Percentiles rank a stretch among this genome's conserved stretches.
Evolutionary conservation across 1,284 basidiomycete species (phyloP).

Genomic region (Sanguinoderma infundibulare): DNA sequence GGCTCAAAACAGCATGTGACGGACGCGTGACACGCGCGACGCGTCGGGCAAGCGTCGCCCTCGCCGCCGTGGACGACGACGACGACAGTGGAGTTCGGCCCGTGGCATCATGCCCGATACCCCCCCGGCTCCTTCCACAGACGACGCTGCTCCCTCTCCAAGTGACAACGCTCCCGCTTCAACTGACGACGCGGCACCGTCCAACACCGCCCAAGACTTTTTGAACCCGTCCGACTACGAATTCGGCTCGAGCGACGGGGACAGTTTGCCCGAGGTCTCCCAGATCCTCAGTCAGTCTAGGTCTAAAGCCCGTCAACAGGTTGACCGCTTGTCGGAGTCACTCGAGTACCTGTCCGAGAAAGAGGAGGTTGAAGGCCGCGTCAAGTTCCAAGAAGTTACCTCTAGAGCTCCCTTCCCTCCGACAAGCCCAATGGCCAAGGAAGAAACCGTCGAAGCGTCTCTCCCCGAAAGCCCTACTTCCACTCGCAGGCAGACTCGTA

Average conservation of each 20-base stretch:
- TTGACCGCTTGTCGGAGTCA: background rate
- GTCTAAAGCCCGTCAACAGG: background rate
- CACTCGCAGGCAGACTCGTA: background rate
- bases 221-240: background rate
- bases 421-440: background rate
- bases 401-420: background rate
- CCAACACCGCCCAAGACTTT: background rate
- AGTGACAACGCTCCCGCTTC: background rate
- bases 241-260: conserved; percentile 1
- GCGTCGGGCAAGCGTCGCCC: background rate
- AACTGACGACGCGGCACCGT: background rate
- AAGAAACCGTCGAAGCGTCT: background rate
- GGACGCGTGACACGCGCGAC: conserved; percentile 10
- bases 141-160: background rate
- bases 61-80: background rate
- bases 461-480: background rate
- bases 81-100: background rate
- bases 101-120: background rate
- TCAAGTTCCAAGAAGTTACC: background rate
- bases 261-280: conserved; percentile 11
- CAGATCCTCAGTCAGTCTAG: conserved; percentile 6
- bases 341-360: background rate
- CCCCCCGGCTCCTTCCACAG: background rate
- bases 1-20: too few relatives aligned
- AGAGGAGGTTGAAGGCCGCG: background rate